Conservation (phyloP, 805 yeast species). For the Ogataea henricii region DNA sequence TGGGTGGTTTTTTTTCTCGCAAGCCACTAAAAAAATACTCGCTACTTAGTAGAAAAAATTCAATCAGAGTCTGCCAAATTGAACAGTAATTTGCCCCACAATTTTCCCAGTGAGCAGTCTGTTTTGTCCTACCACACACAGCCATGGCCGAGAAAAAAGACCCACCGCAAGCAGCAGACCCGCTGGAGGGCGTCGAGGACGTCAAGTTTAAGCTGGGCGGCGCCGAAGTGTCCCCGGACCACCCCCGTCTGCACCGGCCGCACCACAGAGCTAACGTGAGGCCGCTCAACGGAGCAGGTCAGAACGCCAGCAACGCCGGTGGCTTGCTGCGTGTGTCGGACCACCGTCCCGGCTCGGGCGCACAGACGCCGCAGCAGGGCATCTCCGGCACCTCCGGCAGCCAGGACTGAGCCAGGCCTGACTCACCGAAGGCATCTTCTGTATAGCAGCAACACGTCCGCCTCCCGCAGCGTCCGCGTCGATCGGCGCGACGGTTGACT, state of each 20-base stretch:
- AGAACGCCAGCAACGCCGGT: conserved; percentile 2
- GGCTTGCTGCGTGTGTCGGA: conserved; percentile 14
- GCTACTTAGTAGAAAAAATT: too few species aligned
- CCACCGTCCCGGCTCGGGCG: conserved; percentile 18
- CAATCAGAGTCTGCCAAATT: too few species aligned
- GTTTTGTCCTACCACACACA: neutral
- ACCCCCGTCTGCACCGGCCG: conserved; percentile 3
- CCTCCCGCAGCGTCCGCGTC: neutral
- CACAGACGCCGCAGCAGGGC: neutral
- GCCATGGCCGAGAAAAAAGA: neutral
- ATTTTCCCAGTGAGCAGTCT: too few species aligned
- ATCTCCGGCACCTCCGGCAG: too few species aligned
- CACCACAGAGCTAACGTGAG: conserved; percentile 12
- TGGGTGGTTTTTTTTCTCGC: too few species aligned
- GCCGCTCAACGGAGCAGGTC: neutral
- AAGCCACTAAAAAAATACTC: too few species aligned
- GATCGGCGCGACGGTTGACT: conserved; percentile 1
- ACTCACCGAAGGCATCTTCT: too few species aligned
- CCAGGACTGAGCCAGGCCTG: too few species aligned
- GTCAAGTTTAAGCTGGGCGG: conserved; percentile 7
- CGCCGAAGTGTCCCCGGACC: conserved; percentile 5
- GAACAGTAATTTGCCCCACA: too few species aligned
- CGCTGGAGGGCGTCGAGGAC: neutral
- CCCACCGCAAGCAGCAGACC: neutral
- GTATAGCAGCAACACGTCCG: neutral